These are phyloP conservation scores for Ziziphus jujuba DNA, from an alignment of 306 rosid species.

Conservation along the genomic window DNA sequence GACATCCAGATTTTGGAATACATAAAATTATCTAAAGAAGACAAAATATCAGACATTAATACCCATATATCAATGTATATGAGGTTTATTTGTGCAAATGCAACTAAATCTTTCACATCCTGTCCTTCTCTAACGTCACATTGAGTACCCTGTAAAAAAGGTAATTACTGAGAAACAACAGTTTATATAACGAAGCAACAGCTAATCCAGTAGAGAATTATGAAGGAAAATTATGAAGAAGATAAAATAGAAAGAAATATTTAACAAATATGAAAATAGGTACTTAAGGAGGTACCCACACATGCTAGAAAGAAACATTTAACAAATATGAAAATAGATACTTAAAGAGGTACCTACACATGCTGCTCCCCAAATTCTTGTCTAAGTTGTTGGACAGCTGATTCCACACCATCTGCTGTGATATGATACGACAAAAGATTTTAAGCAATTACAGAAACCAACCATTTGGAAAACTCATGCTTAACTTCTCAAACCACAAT, in stretches of 20 bases:
- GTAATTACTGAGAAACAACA: constrained; percentile 24
- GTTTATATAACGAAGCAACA: constrained; percentile 21
- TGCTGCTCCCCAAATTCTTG: constrained; percentile 85
- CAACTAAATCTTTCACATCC: constrained; percentile 79
- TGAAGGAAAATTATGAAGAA: constrained; percentile 1
- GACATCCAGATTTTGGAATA: not conserved
- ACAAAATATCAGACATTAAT: constrained; percentile 26
- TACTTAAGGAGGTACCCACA: no score
- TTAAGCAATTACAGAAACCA: constrained; percentile 10
- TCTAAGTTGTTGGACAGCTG: no score
- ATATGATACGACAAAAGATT: constrained; percentile 16
- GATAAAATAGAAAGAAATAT: not conserved
- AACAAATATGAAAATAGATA: constrained; percentile 29
- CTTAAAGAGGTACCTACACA: constrained; percentile 87
- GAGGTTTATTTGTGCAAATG: constrained; percentile 68
- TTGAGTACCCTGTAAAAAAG: constrained; percentile 48
- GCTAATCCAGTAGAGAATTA: constrained; percentile 8
- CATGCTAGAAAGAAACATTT: no score
- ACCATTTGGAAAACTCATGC: constrained; percentile 4
- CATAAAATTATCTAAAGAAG: not conserved
- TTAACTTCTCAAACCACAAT: constrained; percentile 12
- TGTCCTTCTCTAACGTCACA: constrained; percentile 73
- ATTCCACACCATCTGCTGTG: constrained; percentile 70
- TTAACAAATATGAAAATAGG: no score
- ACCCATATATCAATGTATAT: constrained; percentile 91